A percentile compares a stretch with the other conserved stretches of the same genome.
phyloP scores from a whole-genome alignment of 179 eudicot species.

The Beta lomatogona region DNA sequence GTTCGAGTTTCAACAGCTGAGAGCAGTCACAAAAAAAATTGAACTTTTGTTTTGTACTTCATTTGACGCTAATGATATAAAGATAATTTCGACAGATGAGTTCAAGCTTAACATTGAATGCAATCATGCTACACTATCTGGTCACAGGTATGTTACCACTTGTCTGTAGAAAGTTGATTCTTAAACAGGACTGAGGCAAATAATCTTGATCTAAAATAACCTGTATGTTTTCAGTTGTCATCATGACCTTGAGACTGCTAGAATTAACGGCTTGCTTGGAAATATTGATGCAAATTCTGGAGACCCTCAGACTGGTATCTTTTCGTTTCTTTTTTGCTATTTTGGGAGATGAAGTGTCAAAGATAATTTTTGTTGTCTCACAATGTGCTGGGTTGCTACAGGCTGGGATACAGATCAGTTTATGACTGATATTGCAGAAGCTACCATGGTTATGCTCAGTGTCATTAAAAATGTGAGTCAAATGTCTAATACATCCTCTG shows the following conservation, averaged over 20 bases:
- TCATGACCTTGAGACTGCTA: constrained; percentile 97
- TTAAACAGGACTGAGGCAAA: background rate
- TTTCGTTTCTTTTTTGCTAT: no score
- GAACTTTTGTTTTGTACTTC: background rate
- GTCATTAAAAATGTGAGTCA: constrained; percentile 83
- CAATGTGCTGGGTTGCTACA: constrained; percentile 31
- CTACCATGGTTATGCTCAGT: constrained; percentile 88
- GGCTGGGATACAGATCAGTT: constrained; percentile 99
- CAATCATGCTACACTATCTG: constrained; percentile 96
- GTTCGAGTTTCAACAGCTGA: background rate
- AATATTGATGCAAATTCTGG: constrained; percentile 97
- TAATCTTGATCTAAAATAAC: background rate
- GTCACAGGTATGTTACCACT: constrained; percentile 68
- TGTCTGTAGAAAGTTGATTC: background rate
- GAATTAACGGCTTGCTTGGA: constrained; percentile 94
- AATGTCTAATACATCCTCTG: background rate
- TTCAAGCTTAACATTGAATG: constrained; percentile 95
- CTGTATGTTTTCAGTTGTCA: constrained; percentile 66
- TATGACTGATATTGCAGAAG: constrained; percentile 89
- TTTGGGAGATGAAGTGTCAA: background rate
- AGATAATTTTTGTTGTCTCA: constrained; percentile 5
- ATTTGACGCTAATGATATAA: constrained; percentile 7
- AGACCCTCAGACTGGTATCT: constrained; percentile 84
- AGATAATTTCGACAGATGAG: constrained; percentile 40
- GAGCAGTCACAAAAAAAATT: background rate